Evolutionary conservation across 23 red algal species (phyloP).

Genomic region (Gracilaria gracilis): DNA sequence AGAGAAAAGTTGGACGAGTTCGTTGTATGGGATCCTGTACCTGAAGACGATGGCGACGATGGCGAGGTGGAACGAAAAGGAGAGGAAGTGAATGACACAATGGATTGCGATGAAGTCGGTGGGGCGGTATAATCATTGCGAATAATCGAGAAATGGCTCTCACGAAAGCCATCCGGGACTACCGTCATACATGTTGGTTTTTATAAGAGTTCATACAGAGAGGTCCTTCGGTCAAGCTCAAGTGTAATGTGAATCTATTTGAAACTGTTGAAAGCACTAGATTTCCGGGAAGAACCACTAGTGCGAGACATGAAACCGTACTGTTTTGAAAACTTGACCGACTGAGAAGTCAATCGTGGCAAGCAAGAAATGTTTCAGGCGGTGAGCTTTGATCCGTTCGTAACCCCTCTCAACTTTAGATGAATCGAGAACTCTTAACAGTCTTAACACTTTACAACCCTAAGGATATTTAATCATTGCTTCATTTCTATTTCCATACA

Average conservation of each 20-base stretch:
- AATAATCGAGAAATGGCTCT: not conserved
- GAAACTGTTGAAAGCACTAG: too few species aligned
- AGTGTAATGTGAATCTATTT: too few species aligned
- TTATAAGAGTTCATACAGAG: too few species aligned
- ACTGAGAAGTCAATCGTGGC: not conserved
- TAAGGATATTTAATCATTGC: not conserved
- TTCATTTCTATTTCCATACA: not conserved
- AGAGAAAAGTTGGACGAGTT: not conserved
- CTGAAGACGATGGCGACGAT: not conserved
- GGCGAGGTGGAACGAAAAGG: not conserved
- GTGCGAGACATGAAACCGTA: not conserved
- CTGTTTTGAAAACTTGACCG: not conserved
- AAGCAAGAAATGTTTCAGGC: not conserved
- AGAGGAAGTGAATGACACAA: not conserved
- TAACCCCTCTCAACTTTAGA: too few species aligned
- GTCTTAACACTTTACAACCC: not conserved
- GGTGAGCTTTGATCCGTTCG: too few species aligned
- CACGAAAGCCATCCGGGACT: not conserved
- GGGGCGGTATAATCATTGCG: not conserved
- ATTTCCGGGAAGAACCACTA: too few species aligned
- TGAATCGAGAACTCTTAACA: not conserved
- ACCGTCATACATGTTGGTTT: not conserved
- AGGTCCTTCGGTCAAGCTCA: too few species aligned
- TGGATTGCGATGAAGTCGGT: not conserved
- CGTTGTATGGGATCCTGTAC: conserved; percentile 8